Evolutionary conservation across 2,329 filamentous ascomycete genomes (phyloP), one percentile per base, ranked within the genome.

Genomic region (Trichoderma endophyticum): DNA sequence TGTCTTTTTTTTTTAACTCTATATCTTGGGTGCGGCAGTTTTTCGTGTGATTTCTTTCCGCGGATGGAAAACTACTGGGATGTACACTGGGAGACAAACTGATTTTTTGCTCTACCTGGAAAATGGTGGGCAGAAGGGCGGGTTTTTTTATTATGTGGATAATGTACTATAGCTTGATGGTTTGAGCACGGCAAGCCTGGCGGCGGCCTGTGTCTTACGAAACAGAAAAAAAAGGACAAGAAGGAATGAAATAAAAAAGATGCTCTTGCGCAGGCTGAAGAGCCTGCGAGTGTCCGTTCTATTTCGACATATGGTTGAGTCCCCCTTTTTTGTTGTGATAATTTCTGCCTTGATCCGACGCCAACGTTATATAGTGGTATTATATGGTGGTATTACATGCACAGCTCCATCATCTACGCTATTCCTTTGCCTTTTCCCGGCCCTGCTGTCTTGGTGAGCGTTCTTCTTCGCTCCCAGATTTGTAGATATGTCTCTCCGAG

Each of bases 401-500:
- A 60, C 64, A 28, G 34, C 26, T 60, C 43, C 36, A 48, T 14
- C 24, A 12, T 36, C 15, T 34, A 63, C 36, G 51, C 43, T 51
- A 21, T 64, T 15, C 56, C 64, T 61, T 72, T 73, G 18, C 63
- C 80, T 75, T 83, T 86, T 51, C 79, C 80, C 76, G 77, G 79
- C 12, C 63, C 73, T 62, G 73, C 74, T 26, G 75, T 77, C 75
- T 81, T 83, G 21, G 24, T 21, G 15, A 83, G 80, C 73, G 84
- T 85, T 79, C 88, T 91, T 82, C 94, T 89, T 81, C 92, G 87
- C 85, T 98, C 96, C 96, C 96, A 98, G 59, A 99, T 90, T 88
- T 98, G 97, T 72, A 98, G 83, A 85, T 98, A 98, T 71, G 93
- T 93, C 86, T 99, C 96, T 67, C 95, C 94, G 0, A 97, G 92